These are phyloP conservation scores for Neurospora intermedia DNA, from an alignment of 495 filamentous ascomycete species.

Conservation along the genomic window DNA sequence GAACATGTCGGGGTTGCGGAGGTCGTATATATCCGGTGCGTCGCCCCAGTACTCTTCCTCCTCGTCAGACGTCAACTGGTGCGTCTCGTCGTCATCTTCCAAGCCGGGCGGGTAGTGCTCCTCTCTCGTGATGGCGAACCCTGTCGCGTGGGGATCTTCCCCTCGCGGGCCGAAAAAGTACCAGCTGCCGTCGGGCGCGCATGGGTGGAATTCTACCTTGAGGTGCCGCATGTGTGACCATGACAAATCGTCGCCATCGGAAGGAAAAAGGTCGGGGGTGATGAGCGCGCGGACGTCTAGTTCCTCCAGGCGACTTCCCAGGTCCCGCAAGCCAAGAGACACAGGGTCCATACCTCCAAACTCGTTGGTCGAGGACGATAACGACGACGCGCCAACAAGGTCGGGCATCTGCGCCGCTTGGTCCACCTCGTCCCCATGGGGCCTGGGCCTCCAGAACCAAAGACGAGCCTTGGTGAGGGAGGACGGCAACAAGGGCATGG, in stretches of 20 bases:
- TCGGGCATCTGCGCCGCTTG: slow-evolving; percentile 15
- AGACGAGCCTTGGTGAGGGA: slow-evolving; percentile 11
- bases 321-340: slow-evolving; percentile 14
- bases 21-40: neutral
- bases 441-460: slow-evolving; percentile 16
- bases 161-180: slow-evolving; percentile 21
- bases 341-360: slow-evolving; percentile 12
- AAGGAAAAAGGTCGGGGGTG: slow-evolving; percentile 25
- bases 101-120: slow-evolving; percentile 20
- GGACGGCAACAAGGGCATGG: slow-evolving; percentile 7
- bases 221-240: slow-evolving; percentile 22
- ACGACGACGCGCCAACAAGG: slow-evolving; percentile 8
- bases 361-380: neutral
- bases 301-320: slow-evolving; percentile 11
- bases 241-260: neutral
- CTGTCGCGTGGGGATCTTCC: slow-evolving; percentile 14
- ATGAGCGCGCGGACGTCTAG: slow-evolving; percentile 17
- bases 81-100: slow-evolving; percentile 14
- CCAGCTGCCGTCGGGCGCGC: slow-evolving; percentile 20
- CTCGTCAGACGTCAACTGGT: slow-evolving; percentile 13
- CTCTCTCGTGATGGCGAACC: slow-evolving; percentile 21
- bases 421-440: slow-evolving; percentile 6
- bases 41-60: slow-evolving; percentile 7
- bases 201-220: slow-evolving; percentile 20
- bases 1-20: slow-evolving; percentile 18